Conservation (phyloP, 2,329 filamentous ascomycete genomes). For the Hypoxylon sp. region DNA sequence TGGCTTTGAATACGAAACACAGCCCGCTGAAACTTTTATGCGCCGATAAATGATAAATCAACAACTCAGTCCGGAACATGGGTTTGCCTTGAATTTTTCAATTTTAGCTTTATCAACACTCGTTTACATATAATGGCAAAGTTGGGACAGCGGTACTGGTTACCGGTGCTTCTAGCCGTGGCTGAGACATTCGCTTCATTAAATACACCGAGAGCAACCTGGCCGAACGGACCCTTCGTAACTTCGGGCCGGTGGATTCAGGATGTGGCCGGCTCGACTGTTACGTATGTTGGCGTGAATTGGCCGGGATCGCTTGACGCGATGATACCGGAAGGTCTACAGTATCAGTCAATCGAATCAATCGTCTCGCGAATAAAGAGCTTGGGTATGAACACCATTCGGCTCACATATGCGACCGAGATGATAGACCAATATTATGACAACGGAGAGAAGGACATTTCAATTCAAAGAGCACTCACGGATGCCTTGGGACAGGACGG, state of each 20-base stretch:
- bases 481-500: slow-evolving; percentile 65
- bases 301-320: slow-evolving; percentile 73
- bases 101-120: slow-evolving; percentile 26
- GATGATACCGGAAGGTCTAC: slow-evolving; percentile 76
- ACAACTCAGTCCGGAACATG: background rate
- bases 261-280: slow-evolving; percentile 59
- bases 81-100: slow-evolving; percentile 22
- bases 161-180: slow-evolving; percentile 28
- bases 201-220: slow-evolving; percentile 47
- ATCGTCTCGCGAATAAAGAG: slow-evolving; percentile 71
- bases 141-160: slow-evolving; percentile 25
- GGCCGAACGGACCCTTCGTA: slow-evolving; percentile 62
- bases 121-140: slow-evolving; percentile 29
- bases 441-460: slow-evolving; percentile 63
- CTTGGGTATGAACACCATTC: slow-evolving; percentile 75
- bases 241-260: slow-evolving; percentile 61
- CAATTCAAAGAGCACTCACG: slow-evolving; percentile 62
- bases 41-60: slow-evolving; percentile 28
- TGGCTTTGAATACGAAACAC: slow-evolving; percentile 39
- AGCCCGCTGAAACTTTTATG: slow-evolving; percentile 36
- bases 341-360: slow-evolving; percentile 70
- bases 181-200: slow-evolving; percentile 30
- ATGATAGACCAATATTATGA: slow-evolving; percentile 73
- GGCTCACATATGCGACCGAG: slow-evolving; percentile 74
- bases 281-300: slow-evolving; percentile 71